Base-by-base conservation (phyloP, 2,329 filamentous ascomycete genomes). In the Cladophialophora chaetospira region DNA sequence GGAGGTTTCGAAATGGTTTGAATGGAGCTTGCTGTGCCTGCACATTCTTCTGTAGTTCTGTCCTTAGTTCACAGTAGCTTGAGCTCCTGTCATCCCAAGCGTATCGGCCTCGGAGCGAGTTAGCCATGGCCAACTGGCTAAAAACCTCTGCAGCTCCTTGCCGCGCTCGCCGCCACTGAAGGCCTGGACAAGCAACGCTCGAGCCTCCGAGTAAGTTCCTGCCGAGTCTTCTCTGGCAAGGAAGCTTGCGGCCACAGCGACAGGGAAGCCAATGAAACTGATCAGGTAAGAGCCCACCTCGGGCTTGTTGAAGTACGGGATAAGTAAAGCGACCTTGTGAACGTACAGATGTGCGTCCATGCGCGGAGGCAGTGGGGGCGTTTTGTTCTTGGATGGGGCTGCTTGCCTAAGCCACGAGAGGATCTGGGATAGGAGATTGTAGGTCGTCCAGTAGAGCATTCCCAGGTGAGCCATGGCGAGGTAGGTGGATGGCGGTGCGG, bases 401-500 rank as follows among this genome's bases (percentile, higher is more conserved):
- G 23, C 26, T 23, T 33, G 9, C 17, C 35, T 42, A 10, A 42
- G 36, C 36, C 36, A 42, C 13, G 36, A 58, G 28, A 58, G 38
- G 38, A 54, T 58, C 8, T 58, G 42, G 36, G 19, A 50, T 28
- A 58, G 23, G 42, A 60, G 26, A n/a, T 57, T 33, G 26, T 28
- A 51, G 5, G 58, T 47, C 21, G 58, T 44, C 54, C 54, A 60
- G 33, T 58, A 58, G 25, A 60, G 15, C 25, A 57, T 44, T 44
- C 56, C 48, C 10, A 58, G 31, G 25, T 58, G 58, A 25, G 54
- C 58, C 28, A 49, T 58, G 10, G 50, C 55, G 28, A 58, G 31
- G 29, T 42, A 17, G 11, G 49, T 40, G 10, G 49, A 31, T 29
- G 49, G 49, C 40, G 36, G 36, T 31, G 17, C 26, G 21, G 36